phyloP scores from a whole-genome alignment of 176 grass and related monocot species.

The Oryza meyeriana region DNA sequence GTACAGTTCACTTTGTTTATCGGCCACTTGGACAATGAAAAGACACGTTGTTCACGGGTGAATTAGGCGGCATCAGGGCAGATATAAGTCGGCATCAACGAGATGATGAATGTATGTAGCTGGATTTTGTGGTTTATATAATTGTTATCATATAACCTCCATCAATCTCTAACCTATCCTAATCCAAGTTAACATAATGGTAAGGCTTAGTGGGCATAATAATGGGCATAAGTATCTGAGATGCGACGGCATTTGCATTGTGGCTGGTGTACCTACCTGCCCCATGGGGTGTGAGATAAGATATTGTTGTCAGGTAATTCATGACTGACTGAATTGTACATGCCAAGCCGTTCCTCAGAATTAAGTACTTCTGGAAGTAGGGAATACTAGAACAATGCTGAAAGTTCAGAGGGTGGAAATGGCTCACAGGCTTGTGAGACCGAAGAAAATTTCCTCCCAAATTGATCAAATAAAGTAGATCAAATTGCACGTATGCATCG shows the following conservation, averaged over 20 bases:
- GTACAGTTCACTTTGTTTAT: no score
- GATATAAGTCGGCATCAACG: not conserved
- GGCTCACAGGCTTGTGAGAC: not conserved
- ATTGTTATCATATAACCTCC: not conserved
- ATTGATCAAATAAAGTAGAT: not conserved
- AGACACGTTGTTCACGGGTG: not conserved
- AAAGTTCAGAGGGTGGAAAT: slow-evolving; percentile 10
- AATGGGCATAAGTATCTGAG: not conserved
- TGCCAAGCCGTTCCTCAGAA: not conserved
- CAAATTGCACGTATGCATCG: not conserved
- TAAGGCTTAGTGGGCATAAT: not conserved
- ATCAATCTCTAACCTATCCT: not conserved
- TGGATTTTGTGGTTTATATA: not conserved
- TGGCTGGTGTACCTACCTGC: not conserved
- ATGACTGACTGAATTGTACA: not conserved
- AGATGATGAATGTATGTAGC: not conserved
- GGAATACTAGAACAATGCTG: not conserved
- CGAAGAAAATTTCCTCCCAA: slow-evolving; percentile 3
- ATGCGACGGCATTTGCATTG: not conserved
- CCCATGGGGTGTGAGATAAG: not conserved
- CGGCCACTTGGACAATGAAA: not conserved
- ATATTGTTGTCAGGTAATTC: not conserved
- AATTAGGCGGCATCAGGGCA: not conserved
- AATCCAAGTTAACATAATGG: not conserved
- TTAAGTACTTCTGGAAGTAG: not conserved